Evolutionary conservation across 108 stramenopile genomes (phyloP), one percentile per base, ranked within the genome.

Genomic region (Pseudonitzschia delicatissima): DNA sequence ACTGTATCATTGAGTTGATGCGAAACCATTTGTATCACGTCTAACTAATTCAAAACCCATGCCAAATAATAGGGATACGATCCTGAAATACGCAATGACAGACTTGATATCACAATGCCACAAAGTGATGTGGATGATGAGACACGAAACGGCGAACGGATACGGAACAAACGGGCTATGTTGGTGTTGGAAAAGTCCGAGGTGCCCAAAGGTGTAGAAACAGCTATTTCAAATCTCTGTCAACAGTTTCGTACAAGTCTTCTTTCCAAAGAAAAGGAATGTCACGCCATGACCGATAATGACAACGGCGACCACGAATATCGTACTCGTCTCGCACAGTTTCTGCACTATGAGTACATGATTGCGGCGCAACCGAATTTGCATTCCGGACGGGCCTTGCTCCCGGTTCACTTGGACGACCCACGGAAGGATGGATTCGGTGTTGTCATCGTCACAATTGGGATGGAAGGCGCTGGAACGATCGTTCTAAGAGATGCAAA

Each of bases 291-390:
- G 5, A 3, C 55, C 17, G 31, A 31, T n/a, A 18, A 9, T 17
- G 3, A 36, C 37, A 61, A 26, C 26, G 21, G 25, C 0, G 33
- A 4, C 5, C 12, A 4, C 34, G 17, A 58, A 8, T 42, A 61
- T 61, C 39, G 36, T 8, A 11, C 15, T n/a, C 8, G 13, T 6
- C 3, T 61, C 3, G 39, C 36, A 4, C 31, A 36, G 8, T 61
- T 61, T 27, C 21, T 61, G 25, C 60, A 26, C 11, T 68, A 62
- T 20, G 32, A 47, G 25, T 20, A 67, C 51, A 51, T 80, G 51
- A 42, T 78, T 49, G 76, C 80, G 4, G 67, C 75, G 15, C 80
- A 81, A 59, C 80, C 80, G n/a, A 81, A 81, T 66, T 35, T 81
- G 23, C 80, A 81, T 62, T 65, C 52, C 57, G 80, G 76, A 33